Conservation (phyloP, 768 basidiomycete species). For the Lentinula raphanica region DNA sequence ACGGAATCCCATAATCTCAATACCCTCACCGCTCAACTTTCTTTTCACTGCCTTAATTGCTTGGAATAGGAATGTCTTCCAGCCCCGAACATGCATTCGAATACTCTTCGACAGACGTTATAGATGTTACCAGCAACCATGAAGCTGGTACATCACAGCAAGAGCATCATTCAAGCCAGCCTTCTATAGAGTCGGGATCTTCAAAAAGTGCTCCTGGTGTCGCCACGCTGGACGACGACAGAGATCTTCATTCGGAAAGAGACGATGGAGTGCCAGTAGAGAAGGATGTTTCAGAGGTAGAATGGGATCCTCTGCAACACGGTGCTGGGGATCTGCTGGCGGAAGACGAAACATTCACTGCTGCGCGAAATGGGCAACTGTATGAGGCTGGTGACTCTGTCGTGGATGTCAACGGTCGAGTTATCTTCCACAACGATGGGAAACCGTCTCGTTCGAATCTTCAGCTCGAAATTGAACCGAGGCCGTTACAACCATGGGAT, state of each 20-base stretch:
- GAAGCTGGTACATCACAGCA: slow-evolving; percentile 18
- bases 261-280: slow-evolving; percentile 13
- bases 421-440: slow-evolving; percentile 20
- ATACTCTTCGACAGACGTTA: neutral
- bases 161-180: slow-evolving; percentile 25
- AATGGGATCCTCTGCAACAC: slow-evolving; percentile 20
- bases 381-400: slow-evolving; percentile 14
- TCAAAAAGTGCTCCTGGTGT: slow-evolving; percentile 8
- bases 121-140: slow-evolving; percentile 4
- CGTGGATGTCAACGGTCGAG: slow-evolving; percentile 20
- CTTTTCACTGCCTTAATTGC: no score
- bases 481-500: slow-evolving; percentile 65
- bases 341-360: slow-evolving; percentile 4
- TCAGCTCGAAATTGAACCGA: slow-evolving; percentile 46
- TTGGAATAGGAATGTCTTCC: neutral
- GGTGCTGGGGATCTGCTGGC: neutral
- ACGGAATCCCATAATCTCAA: no score
- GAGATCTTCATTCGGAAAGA: slow-evolving; percentile 9
- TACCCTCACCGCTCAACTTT: no score
- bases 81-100: neutral
- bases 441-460: slow-evolving; percentile 29
- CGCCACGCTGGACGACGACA: neutral
- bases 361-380: slow-evolving; percentile 8
- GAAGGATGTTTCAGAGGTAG: neutral
- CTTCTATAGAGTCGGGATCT: slow-evolving; percentile 22